phyloP scores from a whole-genome alignment of 148 eudicot species.

The Drosera capensis region DNA sequence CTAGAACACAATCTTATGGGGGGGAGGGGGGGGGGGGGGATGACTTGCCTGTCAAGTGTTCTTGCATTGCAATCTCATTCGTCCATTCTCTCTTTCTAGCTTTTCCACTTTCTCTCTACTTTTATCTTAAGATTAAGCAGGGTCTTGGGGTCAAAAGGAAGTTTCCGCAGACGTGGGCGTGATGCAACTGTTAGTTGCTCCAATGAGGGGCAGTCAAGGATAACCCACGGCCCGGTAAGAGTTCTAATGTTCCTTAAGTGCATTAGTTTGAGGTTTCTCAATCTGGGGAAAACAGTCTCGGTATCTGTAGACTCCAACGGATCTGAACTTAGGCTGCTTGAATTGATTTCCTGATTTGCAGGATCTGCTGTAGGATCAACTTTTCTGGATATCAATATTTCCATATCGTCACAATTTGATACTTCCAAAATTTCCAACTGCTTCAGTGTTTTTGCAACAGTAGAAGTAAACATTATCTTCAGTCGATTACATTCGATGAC shows the following conservation, averaged over 20 bases:
- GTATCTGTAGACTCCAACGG: neutral
- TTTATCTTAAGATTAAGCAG: constrained; percentile 7
- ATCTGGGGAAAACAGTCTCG: constrained; percentile 7
- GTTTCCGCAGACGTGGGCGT: constrained; percentile 6
- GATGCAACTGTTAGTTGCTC: constrained; percentile 8
- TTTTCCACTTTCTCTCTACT: constrained; percentile 16
- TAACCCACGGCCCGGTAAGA: constrained; percentile 4
- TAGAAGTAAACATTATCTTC: constrained; percentile 7
- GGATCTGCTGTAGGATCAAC: neutral
- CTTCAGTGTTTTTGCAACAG: constrained; percentile 7
- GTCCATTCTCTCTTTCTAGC: constrained; percentile 5
- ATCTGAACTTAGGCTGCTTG: neutral
- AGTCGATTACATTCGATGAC: constrained; percentile 6
- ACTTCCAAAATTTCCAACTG: constrained; percentile 15
- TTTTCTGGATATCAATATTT: constrained; percentile 5
- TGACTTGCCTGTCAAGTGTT: constrained; percentile 9
- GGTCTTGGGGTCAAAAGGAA: constrained; percentile 8
- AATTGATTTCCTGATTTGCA: neutral
- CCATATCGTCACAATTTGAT: constrained; percentile 11
- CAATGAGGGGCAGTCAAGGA: constrained; percentile 8
- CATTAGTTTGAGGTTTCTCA: constrained; percentile 8
- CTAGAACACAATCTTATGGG: neutral
- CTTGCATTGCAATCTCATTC: constrained; percentile 3
- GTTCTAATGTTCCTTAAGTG: constrained; percentile 8
- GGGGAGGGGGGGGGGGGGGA: neutral